Conservation (phyloP, 805 yeast species). For the Maudiozyma barnettii region DNA sequence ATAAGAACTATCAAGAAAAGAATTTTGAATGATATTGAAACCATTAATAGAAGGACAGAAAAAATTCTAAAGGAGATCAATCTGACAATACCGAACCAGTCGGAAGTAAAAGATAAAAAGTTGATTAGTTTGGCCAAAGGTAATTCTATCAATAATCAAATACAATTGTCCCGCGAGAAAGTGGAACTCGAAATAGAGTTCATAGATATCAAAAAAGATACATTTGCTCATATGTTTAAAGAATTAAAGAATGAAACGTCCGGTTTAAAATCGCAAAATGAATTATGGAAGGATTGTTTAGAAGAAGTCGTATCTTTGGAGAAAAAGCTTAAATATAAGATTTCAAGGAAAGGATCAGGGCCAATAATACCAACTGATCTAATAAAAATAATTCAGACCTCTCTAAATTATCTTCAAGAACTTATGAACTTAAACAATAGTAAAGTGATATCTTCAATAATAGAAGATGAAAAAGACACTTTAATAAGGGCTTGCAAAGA, state of each 20-base stretch:
- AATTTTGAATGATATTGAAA: conserved; percentile 10
- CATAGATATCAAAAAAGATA: conserved; percentile 17
- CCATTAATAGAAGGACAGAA: not conserved
- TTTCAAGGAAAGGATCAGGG: not conserved
- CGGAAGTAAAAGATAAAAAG: not conserved
- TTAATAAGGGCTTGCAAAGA: conserved; percentile 16
- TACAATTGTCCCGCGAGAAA: conserved; percentile 10
- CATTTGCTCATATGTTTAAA: conserved; percentile 17
- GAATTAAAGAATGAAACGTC: conserved; percentile 18
- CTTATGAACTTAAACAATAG: not conserved
- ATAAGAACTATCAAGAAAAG: conserved; percentile 9
- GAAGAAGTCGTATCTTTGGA: conserved; percentile 16
- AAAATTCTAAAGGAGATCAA: conserved; percentile 1
- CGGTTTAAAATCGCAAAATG: conserved; percentile 8
- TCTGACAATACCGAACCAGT: conserved; percentile 3
- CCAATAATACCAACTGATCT: not conserved
- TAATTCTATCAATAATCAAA: conserved; percentile 4
- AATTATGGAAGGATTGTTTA: conserved; percentile 20
- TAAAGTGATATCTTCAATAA: conserved; percentile 4
- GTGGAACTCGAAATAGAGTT: conserved; percentile 17
- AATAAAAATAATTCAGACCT: not conserved
- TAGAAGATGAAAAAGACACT: conserved; percentile 14
- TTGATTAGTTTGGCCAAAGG: conserved; percentile 4
- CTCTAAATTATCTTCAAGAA: conserved; percentile 1
- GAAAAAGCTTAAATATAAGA: conserved; percentile 4